These are phyloP conservation scores for Hyphopichia burtonii DNA, from an alignment of 1,139 yeast species.

Conservation along the genomic window DNA sequence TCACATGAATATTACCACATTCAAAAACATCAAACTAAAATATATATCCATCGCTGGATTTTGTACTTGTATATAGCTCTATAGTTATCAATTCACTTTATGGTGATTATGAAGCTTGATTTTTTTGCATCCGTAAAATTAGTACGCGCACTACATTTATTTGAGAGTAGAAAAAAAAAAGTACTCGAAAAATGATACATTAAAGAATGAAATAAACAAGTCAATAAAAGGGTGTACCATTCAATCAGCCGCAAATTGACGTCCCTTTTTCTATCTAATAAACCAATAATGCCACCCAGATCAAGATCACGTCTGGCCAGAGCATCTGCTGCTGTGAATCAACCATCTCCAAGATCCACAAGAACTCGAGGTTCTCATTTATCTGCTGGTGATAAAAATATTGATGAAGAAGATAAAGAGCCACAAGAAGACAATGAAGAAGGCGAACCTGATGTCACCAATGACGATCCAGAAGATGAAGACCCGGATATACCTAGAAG, in stretches of 20 bases:
- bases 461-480: conserved; percentile 12
- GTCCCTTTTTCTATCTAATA: no score
- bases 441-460: conserved; percentile 13
- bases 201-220: background rate
- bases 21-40: no score
- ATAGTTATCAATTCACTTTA: background rate
- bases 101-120: background rate
- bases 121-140: background rate
- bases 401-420: conserved; percentile 19
- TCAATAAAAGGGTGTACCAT: background rate
- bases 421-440: conserved; percentile 9
- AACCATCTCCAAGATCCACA: conserved; percentile 17
- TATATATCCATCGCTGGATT: background rate
- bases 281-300: conserved; percentile 3
- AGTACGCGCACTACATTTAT: background rate
- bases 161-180: background rate
- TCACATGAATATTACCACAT: no score
- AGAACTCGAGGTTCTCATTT: conserved; percentile 20
- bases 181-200: background rate
- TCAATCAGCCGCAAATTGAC: background rate
- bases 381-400: conserved; percentile 29
- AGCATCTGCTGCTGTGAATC: conserved; percentile 8
- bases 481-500: conserved; percentile 24
- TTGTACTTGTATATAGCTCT: conserved; percentile 1
- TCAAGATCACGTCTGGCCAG: conserved; percentile 8